These are phyloP conservation scores for Hemileccinum rubropunctum DNA, from an alignment of 768 basidiomycete species.

Conservation along the genomic window DNA sequence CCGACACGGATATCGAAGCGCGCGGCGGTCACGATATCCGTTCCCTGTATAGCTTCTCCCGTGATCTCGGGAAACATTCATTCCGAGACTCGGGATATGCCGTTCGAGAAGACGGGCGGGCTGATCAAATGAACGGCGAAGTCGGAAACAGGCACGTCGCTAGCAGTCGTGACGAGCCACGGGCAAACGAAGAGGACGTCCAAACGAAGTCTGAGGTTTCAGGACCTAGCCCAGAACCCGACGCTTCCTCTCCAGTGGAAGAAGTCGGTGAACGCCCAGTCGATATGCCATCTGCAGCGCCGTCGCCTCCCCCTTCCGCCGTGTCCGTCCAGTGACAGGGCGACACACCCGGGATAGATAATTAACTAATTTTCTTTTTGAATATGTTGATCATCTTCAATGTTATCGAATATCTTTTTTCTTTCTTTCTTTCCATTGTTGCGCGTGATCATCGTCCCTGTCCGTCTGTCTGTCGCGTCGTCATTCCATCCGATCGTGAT, in stretches of 20 bases:
- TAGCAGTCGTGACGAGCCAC: conserved; percentile 12
- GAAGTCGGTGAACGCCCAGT: conserved; percentile 18
- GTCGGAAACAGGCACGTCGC: conserved; percentile 14
- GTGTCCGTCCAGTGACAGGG: conserved; percentile 25
- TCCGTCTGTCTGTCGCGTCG: conserved; percentile 4
- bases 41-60: conserved; percentile 33
- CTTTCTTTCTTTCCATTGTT: conserved; percentile 2
- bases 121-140: conserved; percentile 21
- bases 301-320: conserved; percentile 31
- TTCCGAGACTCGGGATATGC: conserved; percentile 24
- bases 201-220: conserved; percentile 17
- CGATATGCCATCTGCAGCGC: conserved; percentile 27
- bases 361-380: conserved; percentile 24
- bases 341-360: conserved; percentile 23
- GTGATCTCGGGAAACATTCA: conserved; percentile 27
- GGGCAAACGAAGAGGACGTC: not conserved
- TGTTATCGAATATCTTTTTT: conserved; percentile 12
- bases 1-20: conserved; percentile 31
- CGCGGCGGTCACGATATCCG: conserved; percentile 28
- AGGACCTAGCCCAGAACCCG: conserved; percentile 17
- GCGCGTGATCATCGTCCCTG: conserved; percentile 16
- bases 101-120: conserved; percentile 20
- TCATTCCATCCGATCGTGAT: conserved; percentile 8
- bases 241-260: conserved; percentile 21
- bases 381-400: conserved; percentile 35